Conservation (phyloP, 306 rosid species). For the Corylus heterophylla region DNA sequence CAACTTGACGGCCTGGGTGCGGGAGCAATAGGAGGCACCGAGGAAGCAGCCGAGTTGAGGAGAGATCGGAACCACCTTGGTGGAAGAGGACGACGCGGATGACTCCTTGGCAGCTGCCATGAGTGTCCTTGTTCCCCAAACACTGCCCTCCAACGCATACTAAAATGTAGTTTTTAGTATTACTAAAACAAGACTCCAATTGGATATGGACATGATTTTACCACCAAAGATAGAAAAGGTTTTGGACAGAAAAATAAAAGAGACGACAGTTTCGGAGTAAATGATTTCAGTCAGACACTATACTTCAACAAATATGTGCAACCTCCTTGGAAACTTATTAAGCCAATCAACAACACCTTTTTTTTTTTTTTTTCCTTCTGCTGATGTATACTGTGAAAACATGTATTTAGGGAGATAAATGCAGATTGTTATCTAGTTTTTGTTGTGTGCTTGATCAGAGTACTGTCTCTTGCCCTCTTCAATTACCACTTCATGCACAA, state of each 20-base stretch:
- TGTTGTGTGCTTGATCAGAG: not conserved
- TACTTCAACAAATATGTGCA: too few relatives aligned
- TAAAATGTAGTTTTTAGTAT: too few relatives aligned
- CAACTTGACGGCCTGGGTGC: slow-evolving; percentile 22
- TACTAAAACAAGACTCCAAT: too few relatives aligned
- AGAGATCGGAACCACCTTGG: slow-evolving; percentile 17
- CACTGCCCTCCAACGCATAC: not conserved
- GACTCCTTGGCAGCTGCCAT: slow-evolving; percentile 7
- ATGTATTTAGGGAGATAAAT: not conserved
- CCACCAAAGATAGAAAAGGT: too few relatives aligned
- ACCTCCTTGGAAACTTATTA: too few relatives aligned
- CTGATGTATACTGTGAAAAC: too few relatives aligned
- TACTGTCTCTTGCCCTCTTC: not conserved
- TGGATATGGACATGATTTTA: too few relatives aligned
- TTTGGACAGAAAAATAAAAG: too few relatives aligned
- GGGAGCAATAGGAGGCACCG: slow-evolving; percentile 23
- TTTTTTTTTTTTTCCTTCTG: too few relatives aligned
- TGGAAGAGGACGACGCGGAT: not conserved
- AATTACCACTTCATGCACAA: not conserved
- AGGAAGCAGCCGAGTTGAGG: slow-evolving; percentile 30
- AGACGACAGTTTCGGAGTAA: too few relatives aligned
- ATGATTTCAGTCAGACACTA: too few relatives aligned
- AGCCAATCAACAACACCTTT: too few relatives aligned
- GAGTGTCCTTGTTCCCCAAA: slow-evolving; percentile 6
- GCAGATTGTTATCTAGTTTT: not conserved